Evolutionary conservation across 2,329 filamentous ascomycete genomes (phyloP), one percentile per base, ranked within the genome.

Genomic region (Trematosphaeria pertusa): DNA sequence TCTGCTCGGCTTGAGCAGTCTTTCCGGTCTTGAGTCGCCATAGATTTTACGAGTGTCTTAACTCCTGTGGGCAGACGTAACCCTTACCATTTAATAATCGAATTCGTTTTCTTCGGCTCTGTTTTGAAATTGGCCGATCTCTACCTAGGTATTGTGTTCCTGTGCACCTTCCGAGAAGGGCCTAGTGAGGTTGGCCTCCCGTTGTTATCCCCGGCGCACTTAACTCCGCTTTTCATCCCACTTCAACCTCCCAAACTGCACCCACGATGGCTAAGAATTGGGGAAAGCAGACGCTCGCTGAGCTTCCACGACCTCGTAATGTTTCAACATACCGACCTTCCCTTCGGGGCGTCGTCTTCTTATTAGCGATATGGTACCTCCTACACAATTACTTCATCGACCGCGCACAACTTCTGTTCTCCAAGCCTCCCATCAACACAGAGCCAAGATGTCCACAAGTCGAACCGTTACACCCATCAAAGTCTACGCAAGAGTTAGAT

Each of bases 381-480:
- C 45, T 55, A 9, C 51, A 36, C 26, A 39, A 50, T 53, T 52
- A 52, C 52, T 52, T 57, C 50, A 47, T 47, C 37, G 24, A 21
- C 43, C 2, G 43, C 48, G 32, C 46, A 26, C 48, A 11, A 2
- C 26, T 19, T 10, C 52, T 26, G 22, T 35, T 24, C 9, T 38
- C 33, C 15, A 26, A 34, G 22, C 33, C 36, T 20, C 28, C 43
- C 14, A 22, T 21, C 8, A 33, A 22, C 4, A 44, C 46, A 2
- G 39, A 57, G 12, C 32, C 49, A 44, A 51, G 48, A 59, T 71
- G 68, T 35, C 48, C 58, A 0, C 68, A 71, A 43, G 64, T 65
- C 3, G 51, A 58, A 3, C 65, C 65, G 2, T 42, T 70, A 2
- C 47, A 57, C n/a, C 67, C 67, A 8, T 37, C 43, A 4, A 46